Evolutionary conservation across 1,284 basidiomycete genomes (phyloP).

Genomic region (Rhodotorula glutinis): DNA sequence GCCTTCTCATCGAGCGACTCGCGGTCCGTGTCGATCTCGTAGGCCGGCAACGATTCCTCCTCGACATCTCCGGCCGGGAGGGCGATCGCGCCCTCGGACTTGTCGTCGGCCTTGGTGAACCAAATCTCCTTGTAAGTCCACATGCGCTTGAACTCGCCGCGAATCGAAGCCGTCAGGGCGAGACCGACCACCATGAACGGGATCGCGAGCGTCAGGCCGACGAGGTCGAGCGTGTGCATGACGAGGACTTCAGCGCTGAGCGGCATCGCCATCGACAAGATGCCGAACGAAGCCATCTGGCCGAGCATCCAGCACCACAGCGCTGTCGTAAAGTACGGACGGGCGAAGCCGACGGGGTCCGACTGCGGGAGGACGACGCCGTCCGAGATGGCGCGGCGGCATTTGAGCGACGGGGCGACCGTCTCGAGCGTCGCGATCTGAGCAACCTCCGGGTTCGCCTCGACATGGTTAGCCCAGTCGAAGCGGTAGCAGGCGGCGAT

Average conservation of each 20-base stretch:
- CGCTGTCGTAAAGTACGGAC: slow-evolving; percentile 30
- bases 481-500: slow-evolving; percentile 33
- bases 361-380: slow-evolving; percentile 23
- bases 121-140: slow-evolving; percentile 33
- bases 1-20: slow-evolving; percentile 4
- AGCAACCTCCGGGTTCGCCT: slow-evolving; percentile 4
- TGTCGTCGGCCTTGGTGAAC: slow-evolving; percentile 13
- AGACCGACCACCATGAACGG: slow-evolving; percentile 21
- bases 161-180: slow-evolving; percentile 8
- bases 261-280: slow-evolving; percentile 13
- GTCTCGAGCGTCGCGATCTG: slow-evolving; percentile 6
- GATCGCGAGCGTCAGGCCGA: slow-evolving; percentile 16
- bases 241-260: slow-evolving; percentile 5
- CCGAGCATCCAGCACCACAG: slow-evolving; percentile 26
- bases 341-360: slow-evolving; percentile 12
- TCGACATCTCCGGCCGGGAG: slow-evolving; percentile 5
- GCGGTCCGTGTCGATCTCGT: neutral
- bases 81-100: slow-evolving; percentile 4
- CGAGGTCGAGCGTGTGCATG: slow-evolving; percentile 1
- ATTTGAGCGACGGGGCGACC: slow-evolving; percentile 12
- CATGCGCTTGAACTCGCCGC: slow-evolving; percentile 24
- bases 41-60: neutral
- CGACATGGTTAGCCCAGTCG: slow-evolving; percentile 32
- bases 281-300: slow-evolving; percentile 8
- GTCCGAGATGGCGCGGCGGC: neutral